Evolutionary conservation across 1,284 basidiomycete species (phyloP).

Genomic region (Trichosporon sp.): DNA sequence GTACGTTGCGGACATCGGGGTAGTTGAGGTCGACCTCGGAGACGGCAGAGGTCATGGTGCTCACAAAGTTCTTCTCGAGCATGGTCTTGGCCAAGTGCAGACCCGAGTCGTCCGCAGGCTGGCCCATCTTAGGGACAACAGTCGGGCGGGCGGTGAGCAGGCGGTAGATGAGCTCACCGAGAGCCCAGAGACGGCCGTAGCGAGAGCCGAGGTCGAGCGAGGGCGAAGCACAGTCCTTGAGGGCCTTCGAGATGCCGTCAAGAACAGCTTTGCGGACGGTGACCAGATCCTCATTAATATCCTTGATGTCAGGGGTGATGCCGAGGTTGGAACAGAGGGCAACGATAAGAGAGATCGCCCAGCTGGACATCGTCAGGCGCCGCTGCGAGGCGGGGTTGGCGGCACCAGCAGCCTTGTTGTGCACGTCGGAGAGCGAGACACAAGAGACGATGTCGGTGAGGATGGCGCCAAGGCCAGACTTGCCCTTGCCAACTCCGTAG

Average conservation of each 20-base stretch:
- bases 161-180: conserved; percentile 85
- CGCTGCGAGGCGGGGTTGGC: conserved; percentile 20
- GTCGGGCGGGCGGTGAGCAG: conserved; percentile 76
- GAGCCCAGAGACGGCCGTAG: conserved; percentile 85
- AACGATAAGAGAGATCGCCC: conserved; percentile 89
- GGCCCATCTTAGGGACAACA: conserved; percentile 57
- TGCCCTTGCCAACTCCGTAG: conserved; percentile 59
- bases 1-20: conserved; percentile 82
- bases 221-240: conserved; percentile 71
- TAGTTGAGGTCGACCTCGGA: conserved; percentile 95
- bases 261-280: conserved; percentile 85
- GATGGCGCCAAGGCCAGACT: conserved; percentile 58
- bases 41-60: conserved; percentile 81
- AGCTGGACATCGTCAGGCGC: conserved; percentile 65
- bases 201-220: conserved; percentile 71
- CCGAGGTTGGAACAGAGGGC: conserved; percentile 85
- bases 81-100: conserved; percentile 88
- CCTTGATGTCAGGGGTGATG: conserved; percentile 66
- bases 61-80: conserved; percentile 97
- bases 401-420: conserved; percentile 22
- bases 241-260: conserved; percentile 80
- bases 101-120: conserved; percentile 35
- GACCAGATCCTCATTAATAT: conserved; percentile 74
- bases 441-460: conserved; percentile 77
- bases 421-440: conserved; percentile 62